These are phyloP conservation scores for Claviceps purpurea DNA, from an alignment of 2,329 filamentous ascomycete genomes.

Conservation along the genomic window DNA sequence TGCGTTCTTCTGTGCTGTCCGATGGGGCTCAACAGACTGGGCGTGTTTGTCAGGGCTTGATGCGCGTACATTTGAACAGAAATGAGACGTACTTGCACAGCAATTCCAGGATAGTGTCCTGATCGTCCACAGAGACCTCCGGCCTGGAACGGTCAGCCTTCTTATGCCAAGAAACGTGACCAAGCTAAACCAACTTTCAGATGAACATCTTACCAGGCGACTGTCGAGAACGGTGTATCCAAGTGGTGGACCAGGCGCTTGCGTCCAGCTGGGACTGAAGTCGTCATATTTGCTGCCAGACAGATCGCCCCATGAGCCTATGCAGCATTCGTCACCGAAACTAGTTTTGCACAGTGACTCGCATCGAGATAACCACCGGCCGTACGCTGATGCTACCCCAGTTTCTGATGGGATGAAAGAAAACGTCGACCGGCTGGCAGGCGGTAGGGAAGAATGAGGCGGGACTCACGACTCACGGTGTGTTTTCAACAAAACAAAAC, in stretches of 20 bases:
- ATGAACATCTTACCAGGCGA: slow-evolving; percentile 40
- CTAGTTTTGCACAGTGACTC: too few relatives aligned
- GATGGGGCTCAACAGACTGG: slow-evolving; percentile 49
- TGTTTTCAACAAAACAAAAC: neutral
- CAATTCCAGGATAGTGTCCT: slow-evolving; percentile 52
- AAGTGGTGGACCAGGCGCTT: slow-evolving; percentile 51
- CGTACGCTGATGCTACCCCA: neutral
- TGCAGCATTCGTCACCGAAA: neutral
- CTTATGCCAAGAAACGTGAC: too few relatives aligned
- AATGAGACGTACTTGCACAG: slow-evolving; percentile 45
- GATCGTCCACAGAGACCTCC: slow-evolving; percentile 39
- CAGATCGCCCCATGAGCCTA: neutral
- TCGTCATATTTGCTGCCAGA: slow-evolving; percentile 12
- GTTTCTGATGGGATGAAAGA: neutral
- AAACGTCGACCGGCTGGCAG: neutral
- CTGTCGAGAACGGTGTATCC: slow-evolving; percentile 49
- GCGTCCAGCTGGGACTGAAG: slow-evolving; percentile 16
- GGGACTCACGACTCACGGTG: too few relatives aligned
- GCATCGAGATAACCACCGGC: too few relatives aligned
- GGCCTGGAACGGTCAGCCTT: slow-evolving; percentile 35
- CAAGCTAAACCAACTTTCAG: neutral
- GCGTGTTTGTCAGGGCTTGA: neutral
- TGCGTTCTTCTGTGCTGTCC: slow-evolving; percentile 46
- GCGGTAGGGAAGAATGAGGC: neutral
- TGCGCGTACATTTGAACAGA: neutral